Evolutionary conservation across 768 basidiomycete species (phyloP).

Genomic region (Boletus patriciae): DNA sequence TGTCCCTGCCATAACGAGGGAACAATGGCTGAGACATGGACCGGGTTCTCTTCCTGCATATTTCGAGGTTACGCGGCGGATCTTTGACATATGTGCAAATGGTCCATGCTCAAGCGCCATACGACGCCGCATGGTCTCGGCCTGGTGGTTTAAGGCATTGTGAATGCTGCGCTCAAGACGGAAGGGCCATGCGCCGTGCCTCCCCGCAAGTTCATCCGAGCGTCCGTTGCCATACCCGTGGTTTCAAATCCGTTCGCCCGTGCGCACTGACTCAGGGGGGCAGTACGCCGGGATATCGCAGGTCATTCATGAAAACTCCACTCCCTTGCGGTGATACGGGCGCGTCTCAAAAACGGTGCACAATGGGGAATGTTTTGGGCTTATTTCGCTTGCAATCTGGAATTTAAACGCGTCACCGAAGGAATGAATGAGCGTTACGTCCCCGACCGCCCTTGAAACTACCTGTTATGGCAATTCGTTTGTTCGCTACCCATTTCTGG

Average conservation of each 20-base stretch:
- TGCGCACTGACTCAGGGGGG: constrained; percentile 14
- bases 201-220: constrained; percentile 18
- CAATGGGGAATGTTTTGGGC: constrained; percentile 23
- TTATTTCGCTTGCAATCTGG: constrained; percentile 31
- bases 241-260: constrained; percentile 18
- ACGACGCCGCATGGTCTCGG: constrained; percentile 17
- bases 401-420: constrained; percentile 34
- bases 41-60: constrained; percentile 4
- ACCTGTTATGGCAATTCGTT: constrained; percentile 37
- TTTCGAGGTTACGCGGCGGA: constrained; percentile 11
- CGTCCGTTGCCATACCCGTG: constrained; percentile 19
- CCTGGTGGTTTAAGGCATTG: constrained; percentile 8
- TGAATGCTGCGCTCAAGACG: constrained; percentile 13
- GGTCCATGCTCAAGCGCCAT: constrained; percentile 16
- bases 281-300: constrained; percentile 14
- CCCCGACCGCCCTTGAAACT: constrained; percentile 37
- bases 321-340: constrained; percentile 16
- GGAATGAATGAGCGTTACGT: constrained; percentile 32
- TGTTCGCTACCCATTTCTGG: constrained; percentile 37
- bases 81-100: constrained; percentile 19
- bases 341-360: constrained; percentile 14
- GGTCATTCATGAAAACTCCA: constrained; percentile 16
- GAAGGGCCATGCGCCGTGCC: constrained; percentile 1
- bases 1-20: constrained; percentile 33
- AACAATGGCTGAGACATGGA: constrained; percentile 31